A percentile compares a stretch with the other conserved stretches of the same genome.
phyloP scores from a whole-genome alignment of 192 early-diverging fungal genomes.

The Pilobolus umbonatus region DNA sequence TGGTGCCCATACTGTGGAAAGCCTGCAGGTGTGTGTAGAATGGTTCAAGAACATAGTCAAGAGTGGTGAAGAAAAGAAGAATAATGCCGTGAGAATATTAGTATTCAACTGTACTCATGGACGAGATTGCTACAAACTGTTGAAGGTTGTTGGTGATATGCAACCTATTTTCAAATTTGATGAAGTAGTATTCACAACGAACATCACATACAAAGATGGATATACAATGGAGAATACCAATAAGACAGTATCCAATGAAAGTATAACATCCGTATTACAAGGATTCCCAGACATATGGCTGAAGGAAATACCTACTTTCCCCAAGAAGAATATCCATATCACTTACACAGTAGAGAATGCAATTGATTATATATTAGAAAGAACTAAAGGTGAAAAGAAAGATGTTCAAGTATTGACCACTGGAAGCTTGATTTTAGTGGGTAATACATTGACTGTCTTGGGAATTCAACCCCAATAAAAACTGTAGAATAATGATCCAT shows the following conservation, averaged over 20 bases:
- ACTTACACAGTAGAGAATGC: conserved; percentile 62
- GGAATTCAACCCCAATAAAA: conserved; percentile 38
- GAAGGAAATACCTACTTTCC: conserved; percentile 25
- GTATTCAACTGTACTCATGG: conserved; percentile 88
- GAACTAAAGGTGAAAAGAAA: conserved; percentile 1
- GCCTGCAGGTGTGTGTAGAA: conserved; percentile 57
- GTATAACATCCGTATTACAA: conserved; percentile 57
- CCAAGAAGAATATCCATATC: conserved; percentile 29
- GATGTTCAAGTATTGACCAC: conserved; percentile 73
- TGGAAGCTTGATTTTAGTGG: conserved; percentile 90
- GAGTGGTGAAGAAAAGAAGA: conserved; percentile 8
- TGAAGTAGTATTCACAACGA: conserved; percentile 78
- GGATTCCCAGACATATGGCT: conserved; percentile 56
- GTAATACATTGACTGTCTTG: conserved; percentile 73
- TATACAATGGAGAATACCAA: conserved; percentile 62
- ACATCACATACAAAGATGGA: conserved; percentile 46
- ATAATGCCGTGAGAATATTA: conserved; percentile 47
- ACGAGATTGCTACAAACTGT: conserved; percentile 57
- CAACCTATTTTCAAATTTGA: conserved; percentile 44
- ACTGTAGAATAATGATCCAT: background rate
- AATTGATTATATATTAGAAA: conserved; percentile 43
- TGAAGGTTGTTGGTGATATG: conserved; percentile 58
- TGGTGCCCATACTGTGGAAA: conserved; percentile 94
- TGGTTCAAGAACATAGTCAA: conserved; percentile 41
- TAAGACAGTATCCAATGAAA: conserved; percentile 58